Evolutionary conservation across 345 rosid species (phyloP).

Genomic region (Hibiscus trionum): DNA sequence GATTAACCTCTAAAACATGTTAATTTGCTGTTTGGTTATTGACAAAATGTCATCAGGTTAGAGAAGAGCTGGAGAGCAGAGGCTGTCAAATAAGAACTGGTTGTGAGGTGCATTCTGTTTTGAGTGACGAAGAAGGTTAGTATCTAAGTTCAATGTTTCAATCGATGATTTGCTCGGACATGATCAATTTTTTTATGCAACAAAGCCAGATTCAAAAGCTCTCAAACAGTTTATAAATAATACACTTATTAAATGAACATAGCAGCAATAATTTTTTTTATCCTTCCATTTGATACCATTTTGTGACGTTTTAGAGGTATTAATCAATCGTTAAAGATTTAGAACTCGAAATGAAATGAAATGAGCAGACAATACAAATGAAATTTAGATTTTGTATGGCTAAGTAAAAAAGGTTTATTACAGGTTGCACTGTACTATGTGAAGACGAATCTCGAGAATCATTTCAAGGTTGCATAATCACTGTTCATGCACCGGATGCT

Average conservation of each 20-base stretch:
- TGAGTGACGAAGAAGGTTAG: slow-evolving; percentile 39
- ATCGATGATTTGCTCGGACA: neutral
- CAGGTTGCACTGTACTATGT: slow-evolving; percentile 46
- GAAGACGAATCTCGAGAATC: slow-evolving; percentile 42
- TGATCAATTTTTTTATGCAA: neutral
- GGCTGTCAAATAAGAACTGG: slow-evolving; percentile 62
- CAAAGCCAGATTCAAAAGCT: neutral
- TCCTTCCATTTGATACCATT: neutral
- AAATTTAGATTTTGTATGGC: neutral
- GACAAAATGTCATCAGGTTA: slow-evolving; percentile 35
- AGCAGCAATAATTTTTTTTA: slow-evolving; percentile 9
- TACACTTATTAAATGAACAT: neutral
- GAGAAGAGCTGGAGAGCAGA: slow-evolving; percentile 46
- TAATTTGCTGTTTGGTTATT: neutral
- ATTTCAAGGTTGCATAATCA: slow-evolving; percentile 48
- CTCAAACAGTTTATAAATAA: neutral
- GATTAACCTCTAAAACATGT: neutral
- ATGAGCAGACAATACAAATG: neutral
- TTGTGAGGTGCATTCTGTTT: slow-evolving; percentile 47
- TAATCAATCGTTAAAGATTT: neutral
- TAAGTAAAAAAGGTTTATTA: neutral
- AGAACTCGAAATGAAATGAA: neutral
- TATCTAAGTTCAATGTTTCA: neutral
- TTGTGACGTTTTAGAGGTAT: neutral
- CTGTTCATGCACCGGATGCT: slow-evolving; percentile 79